These are phyloP conservation scores for Wickerhamomyces mucosus DNA, from an alignment of 805 yeast species.

Conservation along the genomic window DNA sequence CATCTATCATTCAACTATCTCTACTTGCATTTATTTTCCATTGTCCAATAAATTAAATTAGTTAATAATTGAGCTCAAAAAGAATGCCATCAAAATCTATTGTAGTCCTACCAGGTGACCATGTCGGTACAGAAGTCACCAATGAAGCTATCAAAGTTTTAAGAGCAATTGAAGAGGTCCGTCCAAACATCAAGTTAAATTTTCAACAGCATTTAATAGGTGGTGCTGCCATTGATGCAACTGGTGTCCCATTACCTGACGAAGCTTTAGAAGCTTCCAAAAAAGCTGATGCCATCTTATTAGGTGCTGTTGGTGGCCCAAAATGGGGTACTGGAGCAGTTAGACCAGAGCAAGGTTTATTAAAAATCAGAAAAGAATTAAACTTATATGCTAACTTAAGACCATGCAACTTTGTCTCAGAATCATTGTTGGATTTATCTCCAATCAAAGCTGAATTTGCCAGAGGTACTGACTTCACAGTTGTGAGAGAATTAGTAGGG, in stretches of 20 bases:
- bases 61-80: no score
- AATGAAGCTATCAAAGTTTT: constrained; percentile 89
- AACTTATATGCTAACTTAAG: constrained; percentile 92
- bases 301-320: constrained; percentile 99
- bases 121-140: constrained; percentile 86
- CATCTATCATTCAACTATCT: no score
- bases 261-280: constrained; percentile 77
- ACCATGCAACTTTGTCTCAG: constrained; percentile 91
- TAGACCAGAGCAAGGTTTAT: constrained; percentile 95
- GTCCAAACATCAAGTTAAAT: constrained; percentile 52
- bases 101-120: constrained; percentile 93
- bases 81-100: constrained; percentile 47
- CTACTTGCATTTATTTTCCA: no score
- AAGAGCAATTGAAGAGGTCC: constrained; percentile 57
- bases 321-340: constrained; percentile 98
- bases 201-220: constrained; percentile 86
- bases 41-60: no score
- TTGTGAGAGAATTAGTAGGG: constrained; percentile 94
- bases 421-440: constrained; percentile 71
- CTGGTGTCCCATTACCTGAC: constrained; percentile 86
- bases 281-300: constrained; percentile 84
- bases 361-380: constrained; percentile 89
- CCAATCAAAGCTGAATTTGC: constrained; percentile 83
- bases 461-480: constrained; percentile 83
- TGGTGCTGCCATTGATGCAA: constrained; percentile 97